Evolutionary conservation across 108 stramenopile genomes (phyloP), one percentile per base, ranked within the genome.

Genomic region (Stephanodiscus minutulus): DNA sequence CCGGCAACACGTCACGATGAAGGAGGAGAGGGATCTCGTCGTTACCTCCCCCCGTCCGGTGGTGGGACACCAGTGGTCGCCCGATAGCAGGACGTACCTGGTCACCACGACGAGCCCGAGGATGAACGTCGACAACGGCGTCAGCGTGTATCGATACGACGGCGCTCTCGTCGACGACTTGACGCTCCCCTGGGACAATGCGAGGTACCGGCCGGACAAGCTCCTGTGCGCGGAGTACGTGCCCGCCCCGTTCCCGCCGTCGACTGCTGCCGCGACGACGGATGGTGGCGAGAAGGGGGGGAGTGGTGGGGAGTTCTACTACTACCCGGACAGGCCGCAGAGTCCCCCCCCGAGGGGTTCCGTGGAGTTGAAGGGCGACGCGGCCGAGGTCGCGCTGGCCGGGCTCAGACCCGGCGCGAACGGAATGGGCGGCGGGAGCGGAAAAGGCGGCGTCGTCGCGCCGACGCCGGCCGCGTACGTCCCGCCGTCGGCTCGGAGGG

Each of bases 101-200:
- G 92, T 92, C 22, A 87, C 88, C 17, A 98, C 98, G 10, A 94
- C 95, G 5, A 91, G 91, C 43, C 98, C 98, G 7, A 88, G 97
- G 8, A 98, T 98, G 98, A 98, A 98, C 85, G 98, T 99, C 13
- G 98, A 98, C 71, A 98, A 98, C 83, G 95, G 95, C 36, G 84
- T 96, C 5, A 77, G 88, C 61, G 33, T 98, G 0, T 93, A 90
- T 78, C 83, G 85, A 22, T 97, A 95, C 81, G 90, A 93, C 67
- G 96, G 96, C 52, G 70, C 77, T 25, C 72, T 87, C 77, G 54
- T 90, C 52, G 64, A 66, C 15, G 77, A 73, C 13, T 60, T 56
- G 15, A 82, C 64, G 18, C 55, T 84, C 46, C 88, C 90, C n/a
- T 92, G 90, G 91, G 76, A 87, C 62, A 94, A 96, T 65, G 73